Base-by-base conservation (phyloP, 768 basidiomycete species). In the Psilocybe subaeruginosa region DNA sequence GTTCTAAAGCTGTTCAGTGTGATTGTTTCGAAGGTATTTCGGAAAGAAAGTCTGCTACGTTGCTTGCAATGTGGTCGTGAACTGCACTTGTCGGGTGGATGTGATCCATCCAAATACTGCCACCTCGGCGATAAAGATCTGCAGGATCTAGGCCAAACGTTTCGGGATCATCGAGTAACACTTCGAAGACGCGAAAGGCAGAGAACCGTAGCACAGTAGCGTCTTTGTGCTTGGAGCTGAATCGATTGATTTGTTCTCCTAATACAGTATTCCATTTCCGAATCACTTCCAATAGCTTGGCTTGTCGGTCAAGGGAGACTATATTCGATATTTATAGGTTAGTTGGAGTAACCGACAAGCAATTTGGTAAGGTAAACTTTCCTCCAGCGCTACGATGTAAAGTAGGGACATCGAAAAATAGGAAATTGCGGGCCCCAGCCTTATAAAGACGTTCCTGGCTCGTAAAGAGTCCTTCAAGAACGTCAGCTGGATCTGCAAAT, bases 321-420 rank as follows among this genome's bases (percentile, higher is more conserved):
- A 61, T 33, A 47, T 54, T 51, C 8, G 4, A 30, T 23, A 17
- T 12, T 12, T 55, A 55, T 45, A 39, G 17, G 27, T 39, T 48
- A 53, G 12, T 29, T 47, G 16, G 17, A 37, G 17, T 43, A 43
- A 9, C 41, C 4, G 41, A 43, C 41, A 43, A n/a, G 41, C 11
- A 5, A 12, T 43, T 43, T 12, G 5, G 41, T 30, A 39, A 51
- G 8, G 14, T 6, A 43, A 39, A 37, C 73, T 49, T 61, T 76
- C 80, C 74, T 58, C 77, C 80, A 1, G 86, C 86, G n/a, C 77
- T 73, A 30, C 79, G 73, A 30, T 82, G 66, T 14, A 87, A 79
- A 0, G 87, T 82, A 2, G 87, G 86, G 1, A 87, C 76, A 63
- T 87, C 84, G 29, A 88, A 74, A 67, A 89, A 83, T 6, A 88